phyloP scores from a whole-genome alignment of 345 rosid genomes.

The Leavenworthia alabamica region DNA sequence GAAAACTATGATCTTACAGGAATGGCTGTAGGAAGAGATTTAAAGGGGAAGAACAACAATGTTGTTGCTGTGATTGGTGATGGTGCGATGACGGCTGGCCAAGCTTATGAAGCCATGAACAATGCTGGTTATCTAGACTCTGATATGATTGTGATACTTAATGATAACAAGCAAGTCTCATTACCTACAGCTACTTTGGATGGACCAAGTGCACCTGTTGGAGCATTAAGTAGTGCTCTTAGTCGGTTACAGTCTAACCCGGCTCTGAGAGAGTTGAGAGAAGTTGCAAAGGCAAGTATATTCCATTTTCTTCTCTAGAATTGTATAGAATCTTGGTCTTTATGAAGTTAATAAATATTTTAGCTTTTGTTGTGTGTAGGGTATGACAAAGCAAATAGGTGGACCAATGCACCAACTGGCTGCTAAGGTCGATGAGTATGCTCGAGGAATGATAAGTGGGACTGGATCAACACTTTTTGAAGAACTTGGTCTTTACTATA shows the following conservation, averaged over 20 bases:
- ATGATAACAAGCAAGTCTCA: slow-evolving; percentile 97
- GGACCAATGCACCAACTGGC: slow-evolving; percentile 93
- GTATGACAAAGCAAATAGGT: slow-evolving; percentile 82
- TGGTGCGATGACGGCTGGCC: slow-evolving; percentile 99
- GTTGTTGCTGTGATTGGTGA: slow-evolving; percentile 89
- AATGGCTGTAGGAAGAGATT: slow-evolving; percentile 95
- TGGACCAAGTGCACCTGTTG: slow-evolving; percentile 94
- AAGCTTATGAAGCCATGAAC: slow-evolving; percentile 99
- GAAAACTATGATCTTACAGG: slow-evolving; percentile 35
- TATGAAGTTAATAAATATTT: background rate
- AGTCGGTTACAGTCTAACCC: slow-evolving; percentile 87
- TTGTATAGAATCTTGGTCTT: background rate
- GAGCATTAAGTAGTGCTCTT: slow-evolving; percentile 97
- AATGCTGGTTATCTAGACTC: slow-evolving; percentile 95
- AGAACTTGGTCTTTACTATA: slow-evolving; percentile 92
- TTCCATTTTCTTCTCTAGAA: background rate
- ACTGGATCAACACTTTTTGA: slow-evolving; percentile 92
- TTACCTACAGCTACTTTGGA: slow-evolving; percentile 90
- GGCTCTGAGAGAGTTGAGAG: slow-evolving; percentile 90
- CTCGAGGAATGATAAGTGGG: slow-evolving; percentile 98
- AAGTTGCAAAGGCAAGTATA: slow-evolving; percentile 81
- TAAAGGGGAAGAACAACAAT: slow-evolving; percentile 64
- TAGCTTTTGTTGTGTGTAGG: slow-evolving; percentile 39
- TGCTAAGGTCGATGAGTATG: slow-evolving; percentile 94
- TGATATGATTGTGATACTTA: slow-evolving; percentile 92